phyloP scores from a whole-genome alignment of 345 rosid species.

The Hibiscus trionum region DNA sequence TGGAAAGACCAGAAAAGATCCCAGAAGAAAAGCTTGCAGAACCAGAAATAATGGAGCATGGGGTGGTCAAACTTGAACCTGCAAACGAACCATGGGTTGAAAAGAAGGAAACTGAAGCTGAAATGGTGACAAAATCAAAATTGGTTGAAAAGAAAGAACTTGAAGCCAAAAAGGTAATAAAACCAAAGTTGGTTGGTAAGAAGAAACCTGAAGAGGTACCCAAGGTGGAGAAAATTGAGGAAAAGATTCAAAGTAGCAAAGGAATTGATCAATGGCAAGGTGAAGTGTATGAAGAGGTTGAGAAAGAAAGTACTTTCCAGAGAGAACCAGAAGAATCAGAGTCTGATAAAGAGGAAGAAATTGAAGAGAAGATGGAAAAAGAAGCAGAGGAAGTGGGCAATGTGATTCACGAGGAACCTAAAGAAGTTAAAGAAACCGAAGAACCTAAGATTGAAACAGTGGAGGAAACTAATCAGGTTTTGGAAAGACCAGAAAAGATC shows the following conservation, averaged over 20 bases:
- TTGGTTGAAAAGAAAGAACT: background rate
- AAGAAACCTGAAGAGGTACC: background rate
- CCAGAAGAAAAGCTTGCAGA: conserved; percentile 8
- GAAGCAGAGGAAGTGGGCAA: background rate
- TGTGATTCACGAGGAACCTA: background rate
- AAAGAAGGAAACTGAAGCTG: conserved; percentile 5
- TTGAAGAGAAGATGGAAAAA: background rate
- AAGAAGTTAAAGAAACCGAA: background rate
- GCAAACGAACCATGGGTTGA: background rate
- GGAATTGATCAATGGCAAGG: background rate
- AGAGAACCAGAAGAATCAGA: background rate
- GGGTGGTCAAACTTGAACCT: background rate
- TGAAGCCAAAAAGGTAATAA: no score
- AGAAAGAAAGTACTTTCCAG: background rate
- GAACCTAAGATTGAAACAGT: background rate
- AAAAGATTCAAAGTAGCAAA: background rate
- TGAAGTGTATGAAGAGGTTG: conserved; percentile 8
- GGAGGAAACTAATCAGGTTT: background rate
- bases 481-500: background rate
- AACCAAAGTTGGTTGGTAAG: no score
- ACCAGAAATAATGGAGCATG: background rate
- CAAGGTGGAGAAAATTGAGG: background rate
- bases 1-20: background rate
- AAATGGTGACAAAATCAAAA: background rate
- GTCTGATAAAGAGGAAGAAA: background rate